phyloP scores from a whole-genome alignment of 331 rosid species.

The Dryas integrifolia region DNA sequence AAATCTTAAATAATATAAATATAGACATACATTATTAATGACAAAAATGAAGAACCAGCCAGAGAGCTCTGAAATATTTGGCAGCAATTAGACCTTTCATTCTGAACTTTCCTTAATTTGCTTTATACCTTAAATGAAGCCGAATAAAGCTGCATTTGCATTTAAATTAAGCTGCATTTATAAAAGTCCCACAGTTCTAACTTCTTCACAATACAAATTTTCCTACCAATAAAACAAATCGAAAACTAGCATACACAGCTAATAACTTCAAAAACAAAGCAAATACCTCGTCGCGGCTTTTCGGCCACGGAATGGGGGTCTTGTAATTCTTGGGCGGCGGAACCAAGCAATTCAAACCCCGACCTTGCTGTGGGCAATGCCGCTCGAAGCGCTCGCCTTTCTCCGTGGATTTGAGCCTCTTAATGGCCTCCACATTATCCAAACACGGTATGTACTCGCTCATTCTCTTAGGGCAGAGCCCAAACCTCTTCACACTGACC shows the following conservation, averaged over 20 bases:
- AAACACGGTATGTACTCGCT: slow-evolving; percentile 85
- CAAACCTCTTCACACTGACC: slow-evolving; percentile 41
- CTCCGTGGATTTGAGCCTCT: slow-evolving; percentile 48
- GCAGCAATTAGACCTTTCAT: too few relatives aligned
- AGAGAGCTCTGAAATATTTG: too few relatives aligned
- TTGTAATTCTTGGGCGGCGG: slow-evolving; percentile 78
- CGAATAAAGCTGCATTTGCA: background rate
- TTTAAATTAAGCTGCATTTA: background rate
- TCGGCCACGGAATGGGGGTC: slow-evolving; percentile 79
- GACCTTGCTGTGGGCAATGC: slow-evolving; percentile 61
- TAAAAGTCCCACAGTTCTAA: too few relatives aligned
- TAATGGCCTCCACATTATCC: slow-evolving; percentile 67
- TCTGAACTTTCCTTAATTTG: too few relatives aligned
- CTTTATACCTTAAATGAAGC: too few relatives aligned
- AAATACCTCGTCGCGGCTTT: slow-evolving; percentile 87
- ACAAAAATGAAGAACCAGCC: background rate
- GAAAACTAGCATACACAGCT: too few relatives aligned
- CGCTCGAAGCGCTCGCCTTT: slow-evolving; percentile 77
- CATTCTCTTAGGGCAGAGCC: slow-evolving; percentile 48
- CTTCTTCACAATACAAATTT: too few relatives aligned
- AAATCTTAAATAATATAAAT: background rate
- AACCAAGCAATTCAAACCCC: slow-evolving; percentile 66
- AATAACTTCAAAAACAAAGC: background rate
- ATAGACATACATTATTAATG: background rate
- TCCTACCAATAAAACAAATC: too few relatives aligned